Conservation (phyloP, 768 basidiomycete genomes). For the Pulveroboletus sp. region DNA sequence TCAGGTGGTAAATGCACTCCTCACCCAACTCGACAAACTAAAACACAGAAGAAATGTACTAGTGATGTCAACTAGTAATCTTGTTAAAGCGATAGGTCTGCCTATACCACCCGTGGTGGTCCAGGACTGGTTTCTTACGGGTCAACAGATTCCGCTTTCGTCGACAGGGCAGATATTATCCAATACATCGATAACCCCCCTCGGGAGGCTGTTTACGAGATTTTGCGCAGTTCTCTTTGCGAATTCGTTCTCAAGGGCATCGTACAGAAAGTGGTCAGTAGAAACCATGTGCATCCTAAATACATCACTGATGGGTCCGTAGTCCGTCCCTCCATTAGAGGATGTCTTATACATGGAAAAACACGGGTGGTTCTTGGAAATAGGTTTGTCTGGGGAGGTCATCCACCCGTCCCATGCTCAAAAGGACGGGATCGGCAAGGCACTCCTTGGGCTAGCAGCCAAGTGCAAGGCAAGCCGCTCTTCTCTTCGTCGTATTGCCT, state of each 20-base stretch:
- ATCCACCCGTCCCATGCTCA: constrained; percentile 40
- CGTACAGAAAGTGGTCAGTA: constrained; percentile 57
- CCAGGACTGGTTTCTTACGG: constrained; percentile 1
- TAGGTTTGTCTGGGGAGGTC: constrained; percentile 4
- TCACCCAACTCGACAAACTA: constrained; percentile 95
- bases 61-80: constrained; percentile 95
- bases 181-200: constrained; percentile 93
- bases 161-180: constrained; percentile 95
- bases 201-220: constrained; percentile 89
- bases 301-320: constrained; percentile 3
- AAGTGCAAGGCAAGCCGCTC: constrained; percentile 67
- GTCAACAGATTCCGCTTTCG: constrained; percentile 79
- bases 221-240: constrained; percentile 72
- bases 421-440: constrained; percentile 50
- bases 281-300: neutral
- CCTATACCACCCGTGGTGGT: neutral
- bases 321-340: constrained; percentile 62
- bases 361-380: constrained; percentile 5
- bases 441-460: constrained; percentile 64
- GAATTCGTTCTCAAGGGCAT: constrained; percentile 79
- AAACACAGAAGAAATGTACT: constrained; percentile 91
- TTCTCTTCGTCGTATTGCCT: neutral
- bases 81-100: constrained; percentile 89
- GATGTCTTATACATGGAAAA: constrained; percentile 38
- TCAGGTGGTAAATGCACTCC: constrained; percentile 94